phyloP scores from a whole-genome alignment of 352 stramenopile genomes.

The Phytophthora litchii region DNA sequence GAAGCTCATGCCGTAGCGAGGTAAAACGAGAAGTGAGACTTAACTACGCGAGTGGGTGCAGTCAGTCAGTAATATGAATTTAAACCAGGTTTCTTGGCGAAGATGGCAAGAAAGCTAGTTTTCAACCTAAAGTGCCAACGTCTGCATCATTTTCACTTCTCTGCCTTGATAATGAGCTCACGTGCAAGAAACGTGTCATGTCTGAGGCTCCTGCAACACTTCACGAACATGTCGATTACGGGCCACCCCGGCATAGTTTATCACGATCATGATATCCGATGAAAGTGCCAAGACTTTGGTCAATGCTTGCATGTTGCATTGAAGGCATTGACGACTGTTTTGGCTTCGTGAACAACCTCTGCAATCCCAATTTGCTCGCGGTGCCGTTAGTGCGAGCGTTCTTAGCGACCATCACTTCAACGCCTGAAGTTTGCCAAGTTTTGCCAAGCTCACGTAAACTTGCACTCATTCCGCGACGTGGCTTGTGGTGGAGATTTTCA shows the following conservation, averaged over 20 bases:
- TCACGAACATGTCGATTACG: no score
- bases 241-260: no score
- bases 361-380: slow-evolving; percentile 1
- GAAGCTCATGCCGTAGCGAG: slow-evolving; percentile 16
- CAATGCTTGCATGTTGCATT: no score
- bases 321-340: no score
- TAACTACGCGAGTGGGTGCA: background rate
- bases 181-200: no score
- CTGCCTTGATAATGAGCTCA: background rate
- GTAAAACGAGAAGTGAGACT: slow-evolving; percentile 10
- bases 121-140: slow-evolving; percentile 8
- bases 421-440: slow-evolving; percentile 7
- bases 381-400: slow-evolving; percentile 7
- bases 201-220: no score
- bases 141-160: background rate
- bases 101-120: background rate
- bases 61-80: background rate
- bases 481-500: background rate
- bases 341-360: background rate
- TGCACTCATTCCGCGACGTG: slow-evolving; percentile 5
- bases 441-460: slow-evolving; percentile 18
- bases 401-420: slow-evolving; percentile 8
- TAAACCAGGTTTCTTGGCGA: slow-evolving; percentile 17
- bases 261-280: no score
- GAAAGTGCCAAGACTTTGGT: no score